phyloP scores from a whole-genome alignment of 1,139 yeast genomes.

The Saccharomyces pastorianus region DNA sequence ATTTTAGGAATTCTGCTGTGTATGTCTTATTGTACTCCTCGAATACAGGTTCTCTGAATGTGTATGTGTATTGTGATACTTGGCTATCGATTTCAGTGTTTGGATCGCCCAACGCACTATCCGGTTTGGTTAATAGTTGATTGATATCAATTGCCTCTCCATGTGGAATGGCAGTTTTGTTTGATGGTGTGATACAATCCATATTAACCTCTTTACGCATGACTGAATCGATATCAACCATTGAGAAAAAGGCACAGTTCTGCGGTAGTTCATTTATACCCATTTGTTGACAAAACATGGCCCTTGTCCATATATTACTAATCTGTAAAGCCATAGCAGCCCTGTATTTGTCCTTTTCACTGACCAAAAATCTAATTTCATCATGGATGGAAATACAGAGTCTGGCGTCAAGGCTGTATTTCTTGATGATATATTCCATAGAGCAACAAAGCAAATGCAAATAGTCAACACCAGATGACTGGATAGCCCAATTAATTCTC shows the following conservation, averaged over 20 bases:
- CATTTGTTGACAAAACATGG: slow-evolving; percentile 87
- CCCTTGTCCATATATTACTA: slow-evolving; percentile 91
- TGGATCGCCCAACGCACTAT: slow-evolving; percentile 17
- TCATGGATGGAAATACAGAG: slow-evolving; percentile 88
- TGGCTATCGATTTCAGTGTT: slow-evolving; percentile 15
- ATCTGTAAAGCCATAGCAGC: slow-evolving; percentile 81
- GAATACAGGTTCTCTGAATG: slow-evolving; percentile 26
- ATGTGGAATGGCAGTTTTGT: slow-evolving; percentile 58
- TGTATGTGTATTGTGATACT: slow-evolving; percentile 14
- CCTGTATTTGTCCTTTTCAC: slow-evolving; percentile 62
- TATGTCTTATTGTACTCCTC: slow-evolving; percentile 22
- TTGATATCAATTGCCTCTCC: slow-evolving; percentile 71
- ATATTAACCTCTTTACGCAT: slow-evolving; percentile 81
- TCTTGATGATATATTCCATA: slow-evolving; percentile 72
- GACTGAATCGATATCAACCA: slow-evolving; percentile 83
- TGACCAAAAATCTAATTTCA: slow-evolving; percentile 76
- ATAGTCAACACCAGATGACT: slow-evolving; percentile 96
- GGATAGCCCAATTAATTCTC: slow-evolving; percentile 95
- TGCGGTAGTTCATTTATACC: slow-evolving; percentile 89
- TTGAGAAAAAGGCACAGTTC: slow-evolving; percentile 90
- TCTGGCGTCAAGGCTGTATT: slow-evolving; percentile 67
- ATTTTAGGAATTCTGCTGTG: slow-evolving; percentile 21
- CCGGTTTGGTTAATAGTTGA: slow-evolving; percentile 38
- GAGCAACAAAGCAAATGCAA: slow-evolving; percentile 76
- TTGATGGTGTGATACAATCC: slow-evolving; percentile 88